phyloP scores from a whole-genome alignment of 495 filamentous ascomycete species.

The Penicillium robsamsonii region DNA sequence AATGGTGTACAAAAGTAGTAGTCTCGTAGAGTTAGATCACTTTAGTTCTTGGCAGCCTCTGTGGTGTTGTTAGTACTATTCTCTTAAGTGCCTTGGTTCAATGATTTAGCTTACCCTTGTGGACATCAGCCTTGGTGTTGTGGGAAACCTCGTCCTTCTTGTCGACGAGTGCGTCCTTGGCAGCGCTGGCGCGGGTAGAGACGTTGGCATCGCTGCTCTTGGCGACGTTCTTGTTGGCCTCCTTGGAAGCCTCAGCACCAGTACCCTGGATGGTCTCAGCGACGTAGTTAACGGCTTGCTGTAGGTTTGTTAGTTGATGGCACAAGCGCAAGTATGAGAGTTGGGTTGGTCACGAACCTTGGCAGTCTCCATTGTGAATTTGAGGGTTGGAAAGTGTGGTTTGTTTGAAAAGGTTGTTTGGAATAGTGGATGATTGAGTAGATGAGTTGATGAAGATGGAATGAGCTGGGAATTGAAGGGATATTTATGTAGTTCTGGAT shows the following conservation, averaged over 20 bases:
- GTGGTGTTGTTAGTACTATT: background rate
- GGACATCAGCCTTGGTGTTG: slow-evolving; percentile 16
- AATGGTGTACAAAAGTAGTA: background rate
- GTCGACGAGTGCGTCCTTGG: slow-evolving; percentile 14
- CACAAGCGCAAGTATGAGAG: too few species aligned
- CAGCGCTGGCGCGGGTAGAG: slow-evolving; percentile 14
- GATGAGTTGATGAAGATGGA: background rate
- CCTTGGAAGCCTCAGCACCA: slow-evolving; percentile 18
- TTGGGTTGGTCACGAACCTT: slow-evolving; percentile 3
- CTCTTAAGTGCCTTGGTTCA: background rate
- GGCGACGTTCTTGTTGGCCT: slow-evolving; percentile 16
- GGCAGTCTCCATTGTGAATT: slow-evolving; percentile 8
- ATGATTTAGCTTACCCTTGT: slow-evolving; percentile 11
- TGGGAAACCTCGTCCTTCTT: slow-evolving; percentile 17
- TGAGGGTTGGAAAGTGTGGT: background rate
- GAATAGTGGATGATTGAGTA: background rate
- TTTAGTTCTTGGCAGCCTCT: slow-evolving; percentile 14
- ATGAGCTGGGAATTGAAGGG: background rate
- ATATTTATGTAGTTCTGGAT: background rate
- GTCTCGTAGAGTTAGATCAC: background rate
- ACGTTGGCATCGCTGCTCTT: slow-evolving; percentile 13
- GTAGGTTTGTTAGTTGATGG: background rate
- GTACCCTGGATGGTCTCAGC: slow-evolving; percentile 13
- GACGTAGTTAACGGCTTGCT: slow-evolving; percentile 19
- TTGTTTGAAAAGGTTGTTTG: background rate